phyloP scores from a whole-genome alignment of 306 rosid species.

The Gleditsia sinensis region DNA sequence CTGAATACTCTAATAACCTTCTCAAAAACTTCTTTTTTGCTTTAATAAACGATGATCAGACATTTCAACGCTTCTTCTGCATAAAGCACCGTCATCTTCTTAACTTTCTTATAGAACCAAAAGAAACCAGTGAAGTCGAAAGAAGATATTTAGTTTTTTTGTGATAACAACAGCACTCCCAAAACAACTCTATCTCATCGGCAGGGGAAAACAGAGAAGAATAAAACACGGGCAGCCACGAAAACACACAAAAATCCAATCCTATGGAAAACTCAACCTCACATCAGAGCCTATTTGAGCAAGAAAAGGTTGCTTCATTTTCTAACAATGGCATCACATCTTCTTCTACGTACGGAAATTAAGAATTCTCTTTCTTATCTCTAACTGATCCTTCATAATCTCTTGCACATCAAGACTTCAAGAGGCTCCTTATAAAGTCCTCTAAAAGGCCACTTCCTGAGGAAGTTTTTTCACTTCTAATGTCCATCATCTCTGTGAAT shows the following conservation, averaged over 20 bases:
- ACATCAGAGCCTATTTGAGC: conserved; percentile 54
- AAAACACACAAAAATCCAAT: conserved; percentile 22
- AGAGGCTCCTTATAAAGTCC: conserved; percentile 56
- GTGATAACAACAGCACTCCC: too few species aligned
- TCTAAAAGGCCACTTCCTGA: conserved; percentile 49
- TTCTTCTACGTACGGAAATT: conserved; percentile 43
- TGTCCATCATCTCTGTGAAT: conserved; percentile 59
- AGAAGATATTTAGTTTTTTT: background rate
- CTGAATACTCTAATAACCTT: too few species aligned
- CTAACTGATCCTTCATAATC: conserved; percentile 57
- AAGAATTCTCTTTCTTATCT: conserved; percentile 56
- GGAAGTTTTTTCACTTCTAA: conserved; percentile 50
- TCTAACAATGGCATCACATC: conserved; percentile 11
- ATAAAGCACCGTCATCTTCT: conserved; percentile 42
- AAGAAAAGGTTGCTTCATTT: conserved; percentile 34
- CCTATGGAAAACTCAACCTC: conserved; percentile 43
- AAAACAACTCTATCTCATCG: too few species aligned
- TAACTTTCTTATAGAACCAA: conserved; percentile 34
- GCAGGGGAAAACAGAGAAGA: background rate
- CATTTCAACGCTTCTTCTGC: conserved; percentile 52
- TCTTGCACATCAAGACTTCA: conserved; percentile 61
- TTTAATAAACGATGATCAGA: too few species aligned
- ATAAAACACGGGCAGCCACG: conserved; percentile 46
- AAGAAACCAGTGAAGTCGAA: conserved; percentile 13
- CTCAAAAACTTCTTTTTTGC: too few species aligned